Percentiles rank a stretch among this genome's conserved stretches.
These are phyloP conservation scores for Orbilia blumenaviensis DNA, from an alignment of 2,329 filamentous ascomycete species.

Conservation along the genomic window DNA sequence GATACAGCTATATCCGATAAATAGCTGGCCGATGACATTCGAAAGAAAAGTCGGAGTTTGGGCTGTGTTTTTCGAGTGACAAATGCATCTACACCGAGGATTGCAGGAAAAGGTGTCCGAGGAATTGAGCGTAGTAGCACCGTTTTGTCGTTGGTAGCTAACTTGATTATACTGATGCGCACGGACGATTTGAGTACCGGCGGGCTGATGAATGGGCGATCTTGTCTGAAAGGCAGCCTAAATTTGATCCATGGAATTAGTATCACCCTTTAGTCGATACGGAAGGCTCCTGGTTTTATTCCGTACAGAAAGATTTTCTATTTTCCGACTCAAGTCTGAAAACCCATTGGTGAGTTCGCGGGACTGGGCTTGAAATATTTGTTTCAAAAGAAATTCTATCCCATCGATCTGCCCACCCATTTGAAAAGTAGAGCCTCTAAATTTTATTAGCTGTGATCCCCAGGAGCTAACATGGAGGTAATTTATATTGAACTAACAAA, in stretches of 20 bases:
- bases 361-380: neutral
- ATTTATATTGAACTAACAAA: conserved; percentile 3
- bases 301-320: neutral
- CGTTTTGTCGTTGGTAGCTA: neutral
- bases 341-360: neutral
- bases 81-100: neutral
- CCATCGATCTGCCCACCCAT: neutral
- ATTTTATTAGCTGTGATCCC: neutral
- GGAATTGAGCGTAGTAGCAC: neutral
- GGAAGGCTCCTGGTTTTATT: neutral
- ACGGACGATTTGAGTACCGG: neutral
- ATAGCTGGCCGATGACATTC: neutral
- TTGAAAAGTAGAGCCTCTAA: neutral
- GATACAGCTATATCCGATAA: neutral
- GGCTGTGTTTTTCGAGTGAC: neutral
- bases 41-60: neutral
- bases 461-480: neutral
- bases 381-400: neutral
- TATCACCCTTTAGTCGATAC: neutral
- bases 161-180: neutral
- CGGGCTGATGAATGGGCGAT: neutral
- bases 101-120: neutral
- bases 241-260: neutral
- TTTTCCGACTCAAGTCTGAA: neutral
- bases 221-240: neutral